Evolutionary conservation across 768 basidiomycete genomes (phyloP).

Genomic region (Filobasidium wieringae): DNA sequence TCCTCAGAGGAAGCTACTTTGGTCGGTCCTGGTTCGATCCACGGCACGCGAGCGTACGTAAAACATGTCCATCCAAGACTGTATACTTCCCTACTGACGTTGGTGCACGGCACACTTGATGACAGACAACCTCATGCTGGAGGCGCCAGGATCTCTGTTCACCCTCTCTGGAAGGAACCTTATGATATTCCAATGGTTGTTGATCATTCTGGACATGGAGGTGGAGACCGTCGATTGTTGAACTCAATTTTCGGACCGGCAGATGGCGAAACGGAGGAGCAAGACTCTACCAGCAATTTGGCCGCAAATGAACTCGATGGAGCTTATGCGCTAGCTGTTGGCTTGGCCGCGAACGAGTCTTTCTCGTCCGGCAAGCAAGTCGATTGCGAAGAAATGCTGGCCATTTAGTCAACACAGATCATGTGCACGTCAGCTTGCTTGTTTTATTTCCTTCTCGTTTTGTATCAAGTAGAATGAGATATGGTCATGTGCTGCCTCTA

Average conservation of each 20-base stretch:
- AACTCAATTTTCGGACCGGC: constrained; percentile 45
- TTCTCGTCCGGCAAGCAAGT: constrained; percentile 45
- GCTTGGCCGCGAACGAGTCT: constrained; percentile 46
- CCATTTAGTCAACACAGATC: no score
- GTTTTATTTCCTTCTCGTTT: no score
- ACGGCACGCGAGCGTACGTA: constrained; percentile 19
- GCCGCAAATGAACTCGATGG: constrained; percentile 47
- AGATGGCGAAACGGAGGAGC: constrained; percentile 42
- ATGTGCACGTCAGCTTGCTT: no score
- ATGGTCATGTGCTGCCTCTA: no score
- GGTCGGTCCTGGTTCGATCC: constrained; percentile 27
- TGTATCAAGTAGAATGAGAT: no score
- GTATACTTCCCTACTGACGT: no score
- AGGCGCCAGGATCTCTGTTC: constrained; percentile 43
- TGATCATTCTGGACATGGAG: constrained; percentile 45
- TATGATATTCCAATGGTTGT: constrained; percentile 42
- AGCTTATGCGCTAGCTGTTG: constrained; percentile 44
- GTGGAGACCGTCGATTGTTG: constrained; percentile 46
- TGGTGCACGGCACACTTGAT: no score
- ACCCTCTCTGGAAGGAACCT: constrained; percentile 44
- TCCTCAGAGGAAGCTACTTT: constrained; percentile 18
- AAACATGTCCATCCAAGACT: background rate
- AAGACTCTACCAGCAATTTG: constrained; percentile 44
- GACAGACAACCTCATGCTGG: constrained; percentile 43
- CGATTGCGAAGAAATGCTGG: constrained; percentile 37